Evolutionary conservation across 352 stramenopile genomes (phyloP).

Genomic region (Globisporangium camurandrum): DNA sequence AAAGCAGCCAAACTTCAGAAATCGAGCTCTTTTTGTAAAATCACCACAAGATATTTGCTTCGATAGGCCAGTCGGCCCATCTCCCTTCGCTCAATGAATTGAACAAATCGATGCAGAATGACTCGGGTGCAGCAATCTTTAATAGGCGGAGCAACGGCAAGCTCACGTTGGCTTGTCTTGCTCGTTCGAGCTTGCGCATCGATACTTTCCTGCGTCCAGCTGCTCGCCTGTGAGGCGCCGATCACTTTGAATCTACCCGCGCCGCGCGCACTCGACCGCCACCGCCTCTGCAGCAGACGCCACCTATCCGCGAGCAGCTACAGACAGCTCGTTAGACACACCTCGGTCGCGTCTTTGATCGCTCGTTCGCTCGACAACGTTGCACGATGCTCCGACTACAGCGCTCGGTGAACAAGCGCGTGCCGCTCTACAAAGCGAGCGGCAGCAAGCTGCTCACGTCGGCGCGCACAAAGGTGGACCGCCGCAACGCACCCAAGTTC

Average conservation of each 20-base stretch:
- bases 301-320: neutral
- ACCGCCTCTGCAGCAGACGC: neutral
- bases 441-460: conserved; percentile 50
- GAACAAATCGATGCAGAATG: no score
- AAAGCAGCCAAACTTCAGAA: no score
- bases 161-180: no score
- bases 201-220: no score
- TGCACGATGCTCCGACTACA: conserved; percentile 57
- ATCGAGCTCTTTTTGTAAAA: no score
- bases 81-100: no score
- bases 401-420: conserved; percentile 50
- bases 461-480: conserved; percentile 60
- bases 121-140: no score
- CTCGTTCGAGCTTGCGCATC: no score
- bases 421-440: conserved; percentile 60
- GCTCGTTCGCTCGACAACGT: neutral
- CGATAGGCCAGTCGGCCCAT: no score
- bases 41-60: no score
- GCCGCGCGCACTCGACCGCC: conserved; percentile 15
- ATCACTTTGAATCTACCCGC: conserved; percentile 44
- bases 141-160: no score
- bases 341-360: conserved; percentile 2
- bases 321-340: neutral
- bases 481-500: conserved; percentile 69
- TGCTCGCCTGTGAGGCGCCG: no score